These are phyloP conservation scores for Solanum piurae DNA, from an alignment of 257 asterid species.

Conservation along the genomic window DNA sequence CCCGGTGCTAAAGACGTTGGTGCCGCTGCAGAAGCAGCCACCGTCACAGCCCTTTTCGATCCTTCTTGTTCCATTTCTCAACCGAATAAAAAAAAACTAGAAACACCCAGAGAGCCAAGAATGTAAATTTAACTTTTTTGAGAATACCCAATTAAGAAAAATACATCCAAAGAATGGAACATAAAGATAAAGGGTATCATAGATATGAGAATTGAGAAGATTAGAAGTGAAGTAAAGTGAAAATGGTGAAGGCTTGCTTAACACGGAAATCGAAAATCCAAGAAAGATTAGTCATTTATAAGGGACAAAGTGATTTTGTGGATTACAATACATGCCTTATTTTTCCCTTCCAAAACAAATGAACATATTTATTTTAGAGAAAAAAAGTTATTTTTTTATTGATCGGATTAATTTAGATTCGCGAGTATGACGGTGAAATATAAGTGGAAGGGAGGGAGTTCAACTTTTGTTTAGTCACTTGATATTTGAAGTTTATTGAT, in stretches of 20 bases:
- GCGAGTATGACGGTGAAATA: not conserved
- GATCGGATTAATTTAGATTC: not conserved
- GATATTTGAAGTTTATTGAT: not conserved
- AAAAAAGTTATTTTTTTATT: not conserved
- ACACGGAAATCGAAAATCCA: conserved; percentile 76
- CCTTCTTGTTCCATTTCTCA: not conserved
- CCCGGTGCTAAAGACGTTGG: conserved; percentile 86
- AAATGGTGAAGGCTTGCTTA: conserved; percentile 28
- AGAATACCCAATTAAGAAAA: not conserved
- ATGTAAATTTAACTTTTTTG: not conserved
- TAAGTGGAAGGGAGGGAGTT: not conserved
- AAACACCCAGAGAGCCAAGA: not conserved
- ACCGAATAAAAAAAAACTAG: not conserved
- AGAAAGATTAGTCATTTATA: not conserved
- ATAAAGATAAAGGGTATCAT: not conserved
- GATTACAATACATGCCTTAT: not conserved
- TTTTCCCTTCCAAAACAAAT: not conserved
- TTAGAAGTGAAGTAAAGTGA: conserved; percentile 51
- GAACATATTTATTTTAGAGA: not conserved
- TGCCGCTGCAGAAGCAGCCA: conserved; percentile 18
- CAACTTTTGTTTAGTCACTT: not conserved
- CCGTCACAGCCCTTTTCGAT: conserved; percentile 10
- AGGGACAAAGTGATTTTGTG: not conserved
- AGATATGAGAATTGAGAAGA: conserved; percentile 20
- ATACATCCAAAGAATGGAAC: not conserved